Base-by-base conservation (phyloP, 164 flowering plant genomes). In the Vitis amurensis region DNA sequence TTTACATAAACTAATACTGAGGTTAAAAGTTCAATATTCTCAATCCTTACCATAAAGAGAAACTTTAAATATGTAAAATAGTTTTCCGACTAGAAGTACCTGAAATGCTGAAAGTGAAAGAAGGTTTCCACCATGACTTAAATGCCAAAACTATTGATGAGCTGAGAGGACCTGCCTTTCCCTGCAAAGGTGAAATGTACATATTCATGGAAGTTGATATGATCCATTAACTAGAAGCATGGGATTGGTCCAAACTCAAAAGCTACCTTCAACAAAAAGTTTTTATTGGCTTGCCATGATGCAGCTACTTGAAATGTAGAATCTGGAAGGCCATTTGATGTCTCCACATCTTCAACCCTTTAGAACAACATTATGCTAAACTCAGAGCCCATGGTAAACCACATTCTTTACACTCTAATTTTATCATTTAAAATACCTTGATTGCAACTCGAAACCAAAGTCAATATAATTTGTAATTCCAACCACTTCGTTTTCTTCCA, bases 41-140 rank as follows among this genome's bases (percentile, higher is more conserved):
- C 23, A 23, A 23, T 23, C 23, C 23, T 23, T 31, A 31, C 8
- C 44, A 31, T 31, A 31, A 31, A 58, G 27, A 23, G 27, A 23
- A 1, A 59, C 30, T n/a, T 19, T 44, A 9, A 30, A 57, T 12
- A 2, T 16, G 44, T 31, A 16, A 19, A 51, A 29, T 17, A 60
- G 50, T 19, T 19, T 49, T 47, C 19, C 13, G 55, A 67, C 31
- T 11, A 74, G n/a, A 58, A 17, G 29, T 81, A 94, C 98, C 98
- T 82, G 98, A 88, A 74, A 92, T 68, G 78, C 82, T 89, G 74
- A 88, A 82, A 30, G 97, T 89, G 76, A 94, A 94, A 15, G 98
- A 80, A 78, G 99, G 99, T 77, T 90, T 92, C 99, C 99, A 94
- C 99, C 98, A 94, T 63, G 99, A 94, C 82, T 92, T 92, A 78